Evolutionary conservation across 768 basidiomycete genomes (phyloP).

Genomic region (Serendipita sp.): DNA sequence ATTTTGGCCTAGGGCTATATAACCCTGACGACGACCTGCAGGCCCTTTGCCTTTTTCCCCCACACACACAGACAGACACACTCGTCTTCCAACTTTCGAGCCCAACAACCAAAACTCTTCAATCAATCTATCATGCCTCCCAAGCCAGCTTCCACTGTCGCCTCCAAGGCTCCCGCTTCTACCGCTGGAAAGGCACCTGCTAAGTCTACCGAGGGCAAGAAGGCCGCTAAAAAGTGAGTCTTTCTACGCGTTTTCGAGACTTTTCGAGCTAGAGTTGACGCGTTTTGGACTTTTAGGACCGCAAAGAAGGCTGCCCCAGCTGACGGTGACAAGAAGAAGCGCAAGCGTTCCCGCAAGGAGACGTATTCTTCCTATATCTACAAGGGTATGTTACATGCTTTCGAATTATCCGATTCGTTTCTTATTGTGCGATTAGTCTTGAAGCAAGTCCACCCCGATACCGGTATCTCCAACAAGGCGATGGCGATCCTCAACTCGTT

Average conservation of each 20-base stretch:
- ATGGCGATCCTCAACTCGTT: conserved; percentile 96
- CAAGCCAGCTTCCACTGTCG: conserved; percentile 27
- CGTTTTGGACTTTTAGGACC: conserved; percentile 21
- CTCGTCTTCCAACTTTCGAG: too few relatives aligned
- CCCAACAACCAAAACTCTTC: too few relatives aligned
- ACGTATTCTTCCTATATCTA: conserved; percentile 30
- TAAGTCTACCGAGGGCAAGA: conserved; percentile 27
- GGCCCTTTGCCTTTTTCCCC: too few relatives aligned
- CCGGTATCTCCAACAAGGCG: conserved; percentile 98
- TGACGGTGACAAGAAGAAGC: conserved; percentile 64
- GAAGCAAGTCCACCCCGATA: conserved; percentile 89
- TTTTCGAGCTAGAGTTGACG: neutral
- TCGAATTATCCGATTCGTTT: neutral
- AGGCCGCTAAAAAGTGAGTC: conserved; percentile 23
- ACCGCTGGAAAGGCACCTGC: conserved; percentile 34
- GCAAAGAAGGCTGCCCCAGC: conserved; percentile 21
- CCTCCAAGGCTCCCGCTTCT: conserved; percentile 19
- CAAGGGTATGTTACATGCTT: conserved; percentile 34
- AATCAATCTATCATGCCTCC: conserved; percentile 17
- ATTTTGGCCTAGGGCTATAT: too few relatives aligned
- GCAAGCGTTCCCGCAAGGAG: conserved; percentile 68
- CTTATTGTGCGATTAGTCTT: too few relatives aligned
- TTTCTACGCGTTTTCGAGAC: neutral
- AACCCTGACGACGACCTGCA: too few relatives aligned
- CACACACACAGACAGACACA: too few relatives aligned